Conservation (phyloP, 2,329 filamentous ascomycete genomes). For the Sporothrix pseudoabietina region DNA sequence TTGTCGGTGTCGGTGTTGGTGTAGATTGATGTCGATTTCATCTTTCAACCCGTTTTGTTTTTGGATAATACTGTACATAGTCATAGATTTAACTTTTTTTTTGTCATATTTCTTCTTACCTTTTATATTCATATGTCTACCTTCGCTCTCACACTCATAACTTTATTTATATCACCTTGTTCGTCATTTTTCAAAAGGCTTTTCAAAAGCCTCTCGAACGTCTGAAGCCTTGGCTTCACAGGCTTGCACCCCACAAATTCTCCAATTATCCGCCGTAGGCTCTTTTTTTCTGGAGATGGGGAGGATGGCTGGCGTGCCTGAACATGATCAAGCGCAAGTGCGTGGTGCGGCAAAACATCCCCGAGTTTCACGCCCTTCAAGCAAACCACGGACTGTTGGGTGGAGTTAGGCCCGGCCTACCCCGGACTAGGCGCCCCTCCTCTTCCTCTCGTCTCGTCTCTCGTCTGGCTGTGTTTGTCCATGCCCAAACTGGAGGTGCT, state of each 20-base stretch:
- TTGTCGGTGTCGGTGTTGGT: too few relatives aligned
- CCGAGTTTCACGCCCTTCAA: background rate
- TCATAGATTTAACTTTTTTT: slow-evolving; percentile 23
- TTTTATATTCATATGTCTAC: background rate
- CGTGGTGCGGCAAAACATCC: slow-evolving; percentile 21
- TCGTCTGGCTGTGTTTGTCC: slow-evolving; percentile 6
- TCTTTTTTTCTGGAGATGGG: background rate
- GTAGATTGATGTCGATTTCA: background rate
- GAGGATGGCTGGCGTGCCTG: background rate
- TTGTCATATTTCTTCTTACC: background rate
- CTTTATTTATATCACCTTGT: background rate
- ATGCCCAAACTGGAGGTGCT: background rate
- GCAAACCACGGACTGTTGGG: background rate
- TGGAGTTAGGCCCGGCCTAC: slow-evolving; percentile 15
- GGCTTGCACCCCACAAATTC: slow-evolving; percentile 17
- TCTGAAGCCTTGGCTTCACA: background rate
- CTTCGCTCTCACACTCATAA: background rate
- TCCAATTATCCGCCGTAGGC: slow-evolving; percentile 8
- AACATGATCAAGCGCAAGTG: slow-evolving; percentile 8
- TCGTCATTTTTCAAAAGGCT: too few relatives aligned
- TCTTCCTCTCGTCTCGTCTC: background rate
- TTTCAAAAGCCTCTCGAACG: background rate
- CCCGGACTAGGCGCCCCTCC: slow-evolving; percentile 1
- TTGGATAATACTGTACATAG: slow-evolving; percentile 21
- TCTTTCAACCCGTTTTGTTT: background rate